Evolutionary conservation across 2,329 filamentous ascomycete species (phyloP).

Genomic region (Penicillium sclerotiorum): DNA sequence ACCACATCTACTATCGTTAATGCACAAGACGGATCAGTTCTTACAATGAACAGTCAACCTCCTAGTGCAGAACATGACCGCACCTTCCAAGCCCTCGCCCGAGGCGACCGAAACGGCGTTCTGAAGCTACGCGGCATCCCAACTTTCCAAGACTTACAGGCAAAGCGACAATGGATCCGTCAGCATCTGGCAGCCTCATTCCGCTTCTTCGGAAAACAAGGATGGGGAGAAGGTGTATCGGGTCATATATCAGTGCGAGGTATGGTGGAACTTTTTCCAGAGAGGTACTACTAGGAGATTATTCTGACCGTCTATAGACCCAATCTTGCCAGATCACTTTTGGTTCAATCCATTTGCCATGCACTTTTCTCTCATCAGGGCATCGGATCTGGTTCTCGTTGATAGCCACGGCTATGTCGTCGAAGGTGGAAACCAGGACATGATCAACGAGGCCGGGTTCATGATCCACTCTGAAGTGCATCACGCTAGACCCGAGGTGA

Average conservation of each 20-base stretch:
- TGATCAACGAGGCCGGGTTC: constrained; percentile 51
- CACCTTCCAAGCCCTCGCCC: too few relatives aligned
- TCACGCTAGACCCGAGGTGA: constrained; percentile 59
- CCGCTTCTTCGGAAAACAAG: constrained; percentile 66
- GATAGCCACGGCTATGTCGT: constrained; percentile 48
- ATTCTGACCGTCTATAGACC: constrained; percentile 46
- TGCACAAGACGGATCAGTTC: too few relatives aligned
- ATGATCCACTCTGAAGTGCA: constrained; percentile 50
- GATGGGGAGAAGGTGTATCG: constrained; percentile 68
- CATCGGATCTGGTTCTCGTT: constrained; percentile 49
- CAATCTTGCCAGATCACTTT: constrained; percentile 60
- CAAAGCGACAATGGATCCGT: constrained; percentile 59
- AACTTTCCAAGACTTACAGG: constrained; percentile 54
- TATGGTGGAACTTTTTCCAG: neutral
- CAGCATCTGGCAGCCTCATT: constrained; percentile 70
- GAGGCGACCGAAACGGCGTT: too few relatives aligned
- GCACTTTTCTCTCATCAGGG: constrained; percentile 61
- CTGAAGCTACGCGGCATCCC: constrained; percentile 1
- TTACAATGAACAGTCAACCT: too few relatives aligned
- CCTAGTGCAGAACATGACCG: too few relatives aligned
- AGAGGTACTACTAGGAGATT: neutral
- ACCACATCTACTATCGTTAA: too few relatives aligned
- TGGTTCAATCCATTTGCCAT: constrained; percentile 71
- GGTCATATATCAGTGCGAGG: constrained; percentile 68
- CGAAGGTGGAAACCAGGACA: constrained; percentile 39